A percentile compares a stretch with the other conserved stretches of the same genome.
Conservation (phyloP, 306 rosid species). For the Castanea sativa region DNA sequence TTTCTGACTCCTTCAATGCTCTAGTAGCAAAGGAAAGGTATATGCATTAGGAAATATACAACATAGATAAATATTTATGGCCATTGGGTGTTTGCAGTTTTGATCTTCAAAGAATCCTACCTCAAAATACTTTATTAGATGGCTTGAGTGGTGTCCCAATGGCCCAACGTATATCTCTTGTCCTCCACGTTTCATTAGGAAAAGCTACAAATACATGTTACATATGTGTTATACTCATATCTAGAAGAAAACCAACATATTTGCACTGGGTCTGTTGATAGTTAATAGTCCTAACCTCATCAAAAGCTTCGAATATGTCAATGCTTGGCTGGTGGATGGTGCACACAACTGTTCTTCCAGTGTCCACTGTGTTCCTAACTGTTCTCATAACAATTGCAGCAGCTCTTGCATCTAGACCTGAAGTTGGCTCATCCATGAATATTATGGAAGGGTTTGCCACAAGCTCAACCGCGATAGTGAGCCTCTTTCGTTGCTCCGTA, state of each 20-base stretch:
- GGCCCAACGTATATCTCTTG: slow-evolving; percentile 52
- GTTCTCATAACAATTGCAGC: slow-evolving; percentile 35
- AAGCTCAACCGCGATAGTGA: slow-evolving; percentile 55
- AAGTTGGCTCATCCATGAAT: slow-evolving; percentile 61
- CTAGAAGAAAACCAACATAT: not conserved
- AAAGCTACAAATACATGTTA: slow-evolving; percentile 32
- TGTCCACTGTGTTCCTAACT: slow-evolving; percentile 50
- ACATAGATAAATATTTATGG: not conserved
- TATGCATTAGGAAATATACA: not conserved
- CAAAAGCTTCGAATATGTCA: slow-evolving; percentile 59
- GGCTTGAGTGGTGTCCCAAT: slow-evolving; percentile 41
- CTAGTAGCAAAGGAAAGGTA: slow-evolving; percentile 16
- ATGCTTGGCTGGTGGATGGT: slow-evolving; percentile 64
- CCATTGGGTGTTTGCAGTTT: not conserved
- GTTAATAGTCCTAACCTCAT: slow-evolving; percentile 35
- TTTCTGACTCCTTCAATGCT: slow-evolving; percentile 34
- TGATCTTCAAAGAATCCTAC: slow-evolving; percentile 10
- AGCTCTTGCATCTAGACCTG: not conserved
- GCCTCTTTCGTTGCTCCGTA: slow-evolving; percentile 52
- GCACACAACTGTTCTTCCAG: slow-evolving; percentile 59
- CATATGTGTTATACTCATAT: not conserved
- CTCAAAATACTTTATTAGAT: slow-evolving; percentile 43
- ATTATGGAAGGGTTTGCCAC: slow-evolving; percentile 57
- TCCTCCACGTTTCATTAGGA: slow-evolving; percentile 49
- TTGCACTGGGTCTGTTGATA: not conserved